Base-by-base conservation (phyloP, 2,329 filamentous ascomycete genomes). In the Whalleya microplaca region DNA sequence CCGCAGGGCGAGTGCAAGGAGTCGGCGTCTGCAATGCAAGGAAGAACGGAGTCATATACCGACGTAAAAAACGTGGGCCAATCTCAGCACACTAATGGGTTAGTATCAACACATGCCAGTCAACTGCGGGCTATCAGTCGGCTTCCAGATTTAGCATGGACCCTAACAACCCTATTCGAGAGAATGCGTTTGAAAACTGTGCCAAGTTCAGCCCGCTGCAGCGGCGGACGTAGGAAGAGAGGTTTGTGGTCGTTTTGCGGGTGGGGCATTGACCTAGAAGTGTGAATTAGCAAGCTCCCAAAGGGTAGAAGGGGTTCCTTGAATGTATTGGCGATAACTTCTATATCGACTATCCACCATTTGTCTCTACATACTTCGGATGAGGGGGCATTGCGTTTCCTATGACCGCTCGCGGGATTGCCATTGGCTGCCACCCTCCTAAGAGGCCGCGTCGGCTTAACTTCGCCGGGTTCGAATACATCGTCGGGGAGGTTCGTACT, bases 401-500 rank as follows among this genome's bases (percentile, higher is more conserved):
- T 83, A 53, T 64, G 63, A 32, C 42, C 41, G 27, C 32, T 43
- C 47, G 70, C 69, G n/a, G n/a, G n/a, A n/a, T n/a, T n/a, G n/a
- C n/a, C n/a, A n/a, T n/a, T n/a, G n/a, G n/a, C n/a, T n/a, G n/a
- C n/a, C n/a, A n/a, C n/a, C n/a, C n/a, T n/a, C 69, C 81, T 84
- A 51, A 80, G 77, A 16, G 81, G 80, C 56, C 80, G 83, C 14
- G 73, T 70, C 4, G 90, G 90, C 67, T 85, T 89, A 48, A 79
- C 78, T 74, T 99, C 95, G 67, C 91, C 91, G 21, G 87, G 78
- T 46, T 87, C 83, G 71, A 99, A 99, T 2, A 98, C 87, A 72
- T 99, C 94, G 57, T 91, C 87, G 23, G 95, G 95, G 21, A 99
- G 82, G 69, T 92, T 87, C 71, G 91, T 90, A 75, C 93, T 97